Conservation (phyloP, 768 basidiomycete species). For the Tremella fuciformis region DNA sequence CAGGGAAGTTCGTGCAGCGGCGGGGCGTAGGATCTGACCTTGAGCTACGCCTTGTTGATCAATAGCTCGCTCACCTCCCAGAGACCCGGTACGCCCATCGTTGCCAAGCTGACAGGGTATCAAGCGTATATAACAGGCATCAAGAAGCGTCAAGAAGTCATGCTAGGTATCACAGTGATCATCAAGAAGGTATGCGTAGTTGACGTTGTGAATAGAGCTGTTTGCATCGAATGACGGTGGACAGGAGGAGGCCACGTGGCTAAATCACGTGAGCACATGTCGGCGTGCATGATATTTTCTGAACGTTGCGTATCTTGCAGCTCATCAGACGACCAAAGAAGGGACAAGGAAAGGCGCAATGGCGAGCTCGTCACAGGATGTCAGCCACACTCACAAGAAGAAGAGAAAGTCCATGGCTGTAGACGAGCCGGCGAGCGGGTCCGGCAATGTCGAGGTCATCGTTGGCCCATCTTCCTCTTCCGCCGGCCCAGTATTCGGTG, state of each 20-base stretch:
- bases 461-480: slow-evolving; percentile 24
- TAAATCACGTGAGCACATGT: no score
- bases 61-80: slow-evolving; percentile 51
- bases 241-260: no score
- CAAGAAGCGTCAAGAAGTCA: slow-evolving; percentile 7
- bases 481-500: slow-evolving; percentile 44
- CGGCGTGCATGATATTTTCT: no score
- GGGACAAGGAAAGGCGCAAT: background rate
- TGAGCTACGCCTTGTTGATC: background rate
- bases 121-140: slow-evolving; percentile 12
- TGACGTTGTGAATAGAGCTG: background rate
- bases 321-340: background rate
- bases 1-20: slow-evolving; percentile 68
- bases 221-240: no score
- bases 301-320: background rate
- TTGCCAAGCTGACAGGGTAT: background rate
- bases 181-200: background rate
- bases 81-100: slow-evolving; percentile 53
- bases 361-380: slow-evolving; percentile 11
- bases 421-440: background rate
- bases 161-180: background rate
- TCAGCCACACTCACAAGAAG: slow-evolving; percentile 18
- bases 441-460: slow-evolving; percentile 24
- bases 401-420: slow-evolving; percentile 39
- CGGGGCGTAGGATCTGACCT: slow-evolving; percentile 64